Base-by-base conservation (phyloP, 352 stramenopile species). In the Globisporangium solare region DNA sequence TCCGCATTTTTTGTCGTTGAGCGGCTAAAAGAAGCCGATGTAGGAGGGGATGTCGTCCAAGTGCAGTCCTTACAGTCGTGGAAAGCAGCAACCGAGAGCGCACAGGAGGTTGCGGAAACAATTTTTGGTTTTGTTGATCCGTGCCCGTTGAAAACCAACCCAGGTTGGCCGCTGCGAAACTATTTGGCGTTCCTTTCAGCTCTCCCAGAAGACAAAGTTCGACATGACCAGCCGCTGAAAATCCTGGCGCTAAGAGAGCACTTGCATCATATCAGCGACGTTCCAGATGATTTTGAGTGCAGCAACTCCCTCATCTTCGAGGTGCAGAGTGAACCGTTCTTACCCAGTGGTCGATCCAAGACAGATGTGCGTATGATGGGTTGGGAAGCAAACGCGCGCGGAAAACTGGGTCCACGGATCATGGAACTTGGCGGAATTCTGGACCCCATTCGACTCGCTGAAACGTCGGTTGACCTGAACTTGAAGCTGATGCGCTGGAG, bases 401-500 rank as follows among this genome's bases (percentile, higher is more conserved):
- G 80, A 7, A 91, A 93, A 60, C 71, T 80, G 61, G 83, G 81
- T 0, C 85, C 85, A 10, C 79, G 85, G 13, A 64, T 81, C 24
- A 90, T 93, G 77, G 76, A 93, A 42, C 67, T 95, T n/a, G 65
- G 68, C 3, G 66, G 73, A 2, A 74, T 92, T 11, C 55, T 95
- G 24, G 83, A 95, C 56, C 92, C 75, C 51, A 79, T 90, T 10
- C 89, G 95, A 27, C 83, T 99, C 18, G 94, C 94, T 7, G 83
- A 97, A 41, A 95, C 97, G 55, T 98, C 96, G 0, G 93, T 98
- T n/a, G 92, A 99, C 64, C 76, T 99, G 49, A 99, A 99, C 70
- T 67, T 99, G 10, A 97, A 98, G 68, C 77, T 99, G 17, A 99
- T 99, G 97, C 89, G 97, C 39, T 99, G 97, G 97, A 79, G 97